Evolutionary conservation across 139 green algal species (phyloP).

Genomic region (Coelastrella sp.): DNA sequence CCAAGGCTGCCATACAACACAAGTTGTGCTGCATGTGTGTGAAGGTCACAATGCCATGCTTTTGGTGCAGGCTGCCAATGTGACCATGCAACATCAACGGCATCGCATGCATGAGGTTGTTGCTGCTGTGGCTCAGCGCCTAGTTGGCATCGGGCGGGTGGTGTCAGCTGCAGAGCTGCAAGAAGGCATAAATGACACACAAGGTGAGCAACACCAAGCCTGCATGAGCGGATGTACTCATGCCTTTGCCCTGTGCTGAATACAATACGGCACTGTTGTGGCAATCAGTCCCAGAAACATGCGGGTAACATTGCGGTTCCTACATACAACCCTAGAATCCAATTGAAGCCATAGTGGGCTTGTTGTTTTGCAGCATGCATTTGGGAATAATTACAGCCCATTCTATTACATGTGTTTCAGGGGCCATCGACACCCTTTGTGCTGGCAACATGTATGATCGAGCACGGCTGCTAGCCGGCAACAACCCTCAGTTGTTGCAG

Average conservation of each 20-base stretch:
- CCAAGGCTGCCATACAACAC: no score
- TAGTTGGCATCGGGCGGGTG: slow-evolving; percentile 67
- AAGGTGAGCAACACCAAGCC: slow-evolving; percentile 37
- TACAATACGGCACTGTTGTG: no score
- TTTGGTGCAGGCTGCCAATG: slow-evolving; percentile 58
- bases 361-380: no score
- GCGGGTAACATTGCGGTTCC: no score
- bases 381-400: background rate
- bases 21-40: background rate
- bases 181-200: slow-evolving; percentile 69
- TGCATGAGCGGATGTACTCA: no score
- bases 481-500: slow-evolving; percentile 65
- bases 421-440: slow-evolving; percentile 64
- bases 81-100: slow-evolving; percentile 76
- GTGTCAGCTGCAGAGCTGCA: slow-evolving; percentile 75
- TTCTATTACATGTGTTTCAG: background rate
- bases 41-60: background rate
- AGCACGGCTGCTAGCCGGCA: slow-evolving; percentile 62
- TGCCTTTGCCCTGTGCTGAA: no score
- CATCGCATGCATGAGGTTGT: slow-evolving; percentile 75
- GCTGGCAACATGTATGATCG: slow-evolving; percentile 70
- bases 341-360: no score
- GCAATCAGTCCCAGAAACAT: no score
- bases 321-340: no score
- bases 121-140: slow-evolving; percentile 60